Evolutionary conservation across 2,329 filamentous ascomycete genomes (phyloP), one percentile per base, ranked within the genome.

Genomic region (Fusarium sp.): DNA sequence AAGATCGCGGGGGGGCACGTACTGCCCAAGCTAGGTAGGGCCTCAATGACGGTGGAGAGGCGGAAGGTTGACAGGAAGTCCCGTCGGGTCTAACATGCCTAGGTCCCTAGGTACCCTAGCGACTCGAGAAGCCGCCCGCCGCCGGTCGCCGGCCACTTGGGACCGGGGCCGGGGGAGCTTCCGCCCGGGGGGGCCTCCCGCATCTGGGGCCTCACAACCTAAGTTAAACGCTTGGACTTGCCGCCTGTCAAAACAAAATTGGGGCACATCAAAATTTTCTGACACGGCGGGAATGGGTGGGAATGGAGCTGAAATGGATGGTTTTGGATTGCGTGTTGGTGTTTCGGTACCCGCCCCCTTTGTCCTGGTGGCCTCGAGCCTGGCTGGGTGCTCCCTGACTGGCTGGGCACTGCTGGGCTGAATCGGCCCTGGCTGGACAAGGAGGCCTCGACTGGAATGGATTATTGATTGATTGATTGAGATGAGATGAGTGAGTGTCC

Each of bases 111-210:
- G n/a, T 61, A 22, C 67, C 70, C 54, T 33, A 63, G 47, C 38
- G 50, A 63, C 71, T 66, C 40, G 47, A 72, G 65, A 38, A 74
- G 59, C 71, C 61, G 54, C 58, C 50, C 56, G 50, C 59, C 35
- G 60, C 47, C 63, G 52, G 69, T 73, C 70, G 67, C 68, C 71
- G 64, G 61, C 65, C 71, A 52, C 65, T 52, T 72, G 65, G 71
- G 56, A 66, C 71, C 71, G 71, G 71, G 54, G 57, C 71, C 68
- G 68, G 71, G 71, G 68, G 68, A 66, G 54, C 50, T 66, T 72
- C 71, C 71, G 71, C 60, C 59, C 71, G 71, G 71, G 71, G 22
- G 68, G 71, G 71, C 71, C 68, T 73, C 71, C 71, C 71, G 71
- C 71, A 57, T 63, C 71, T 74, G 61, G 71, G 71, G 68, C 57